phyloP scores from a whole-genome alignment of 116 monocot species.

The Iris pallida region DNA sequence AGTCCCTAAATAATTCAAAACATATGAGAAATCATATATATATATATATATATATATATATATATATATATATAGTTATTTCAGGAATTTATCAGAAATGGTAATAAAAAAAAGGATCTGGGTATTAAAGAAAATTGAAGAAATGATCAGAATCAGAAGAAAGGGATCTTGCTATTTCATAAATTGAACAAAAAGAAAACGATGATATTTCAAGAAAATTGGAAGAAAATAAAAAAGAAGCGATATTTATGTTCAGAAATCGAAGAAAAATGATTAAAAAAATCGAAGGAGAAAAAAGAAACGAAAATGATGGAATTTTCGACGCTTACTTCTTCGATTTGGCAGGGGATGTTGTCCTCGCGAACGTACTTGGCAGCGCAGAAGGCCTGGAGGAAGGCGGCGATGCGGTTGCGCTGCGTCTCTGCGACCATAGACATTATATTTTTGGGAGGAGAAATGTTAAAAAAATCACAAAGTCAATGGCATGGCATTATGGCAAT shows the following conservation, averaged over 20 bases:
- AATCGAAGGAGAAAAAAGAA: not conserved
- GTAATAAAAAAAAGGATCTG: not conserved
- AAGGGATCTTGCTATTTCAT: too few relatives aligned
- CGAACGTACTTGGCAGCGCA: conserved; percentile 39
- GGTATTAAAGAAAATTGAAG: too few relatives aligned
- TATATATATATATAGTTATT: not conserved
- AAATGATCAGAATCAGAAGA: too few relatives aligned
- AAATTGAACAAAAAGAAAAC: not conserved
- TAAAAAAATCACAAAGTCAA: too few relatives aligned
- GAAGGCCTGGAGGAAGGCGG: conserved; percentile 26
- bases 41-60: not conserved
- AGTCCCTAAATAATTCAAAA: conserved; percentile 40
- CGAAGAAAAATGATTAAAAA: not conserved
- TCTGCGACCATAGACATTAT: conserved; percentile 13
- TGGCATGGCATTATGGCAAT: too few relatives aligned
- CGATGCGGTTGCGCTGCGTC: conserved; percentile 13
- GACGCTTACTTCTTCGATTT: conserved; percentile 49
- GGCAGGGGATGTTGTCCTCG: conserved; percentile 55
- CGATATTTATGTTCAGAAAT: too few relatives aligned
- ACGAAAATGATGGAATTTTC: not conserved
- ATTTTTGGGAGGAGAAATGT: not conserved
- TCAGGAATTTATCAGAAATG: not conserved
- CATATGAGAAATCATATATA: not conserved
- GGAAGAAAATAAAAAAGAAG: not conserved
- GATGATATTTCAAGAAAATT: not conserved